A percentile compares a stretch with the other conserved stretches of the same genome.
phyloP scores from a whole-genome alignment of 2,329 filamentous ascomycete genomes.

The Orbilia blumenaviensis region DNA sequence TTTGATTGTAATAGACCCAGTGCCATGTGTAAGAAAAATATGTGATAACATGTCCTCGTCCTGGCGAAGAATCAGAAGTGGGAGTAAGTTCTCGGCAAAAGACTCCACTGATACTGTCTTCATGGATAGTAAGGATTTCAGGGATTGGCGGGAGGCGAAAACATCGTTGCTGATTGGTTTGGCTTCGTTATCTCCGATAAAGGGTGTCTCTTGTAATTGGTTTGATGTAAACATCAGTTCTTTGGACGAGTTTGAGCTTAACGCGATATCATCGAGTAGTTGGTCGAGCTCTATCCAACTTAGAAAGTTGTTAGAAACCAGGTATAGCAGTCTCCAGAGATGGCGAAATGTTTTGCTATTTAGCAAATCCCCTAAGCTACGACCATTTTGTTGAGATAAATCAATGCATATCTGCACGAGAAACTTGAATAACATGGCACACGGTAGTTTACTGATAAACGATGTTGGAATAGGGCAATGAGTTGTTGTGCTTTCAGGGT shows the following conservation, averaged over 20 bases:
- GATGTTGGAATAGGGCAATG: not conserved
- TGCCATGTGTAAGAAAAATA: not conserved
- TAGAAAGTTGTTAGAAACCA: not conserved
- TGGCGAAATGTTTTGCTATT: not conserved
- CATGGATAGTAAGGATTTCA: slow-evolving; percentile 2
- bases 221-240: too few relatives aligned
- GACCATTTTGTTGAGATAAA: not conserved
- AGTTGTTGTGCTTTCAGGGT: not conserved
- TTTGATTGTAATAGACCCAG: not conserved
- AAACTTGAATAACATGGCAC: not conserved
- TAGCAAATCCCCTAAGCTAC: not conserved
- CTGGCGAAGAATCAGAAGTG: slow-evolving; percentile 4
- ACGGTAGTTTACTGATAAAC: not conserved
- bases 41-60: slow-evolving; percentile 17
- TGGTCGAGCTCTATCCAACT: not conserved
- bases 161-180: not conserved
- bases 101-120: not conserved
- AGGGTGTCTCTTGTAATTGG: too few relatives aligned
- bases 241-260: not conserved
- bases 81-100: slow-evolving; percentile 7
- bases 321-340: not conserved
- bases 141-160: not conserved
- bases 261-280: not conserved
- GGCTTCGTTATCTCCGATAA: too few relatives aligned
- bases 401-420: not conserved